phyloP scores from a whole-genome alignment of 345 rosid species.

The Eucalyptus polyanthemos region DNA sequence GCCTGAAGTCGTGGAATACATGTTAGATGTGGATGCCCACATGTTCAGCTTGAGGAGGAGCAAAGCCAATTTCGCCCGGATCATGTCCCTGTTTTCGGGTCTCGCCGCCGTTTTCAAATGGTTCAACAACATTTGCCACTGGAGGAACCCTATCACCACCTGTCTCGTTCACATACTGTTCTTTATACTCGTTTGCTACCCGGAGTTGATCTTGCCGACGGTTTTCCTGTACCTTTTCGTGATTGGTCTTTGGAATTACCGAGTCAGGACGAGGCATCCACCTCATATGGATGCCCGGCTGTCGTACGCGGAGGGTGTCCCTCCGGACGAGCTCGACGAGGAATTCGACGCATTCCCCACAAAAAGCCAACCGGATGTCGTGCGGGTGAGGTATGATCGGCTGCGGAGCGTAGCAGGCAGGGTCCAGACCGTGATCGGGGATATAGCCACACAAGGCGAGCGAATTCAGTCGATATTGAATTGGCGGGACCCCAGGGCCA shows the following conservation, averaged over 20 bases:
- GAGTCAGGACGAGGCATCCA: constrained; percentile 33
- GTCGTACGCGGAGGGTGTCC: constrained; percentile 16
- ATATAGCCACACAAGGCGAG: constrained; percentile 39
- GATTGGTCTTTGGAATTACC: constrained; percentile 42
- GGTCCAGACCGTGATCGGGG: constrained; percentile 42
- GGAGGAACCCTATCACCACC: constrained; percentile 42
- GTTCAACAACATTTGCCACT: constrained; percentile 26
- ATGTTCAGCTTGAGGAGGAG: constrained; percentile 54
- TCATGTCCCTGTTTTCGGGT: constrained; percentile 21
- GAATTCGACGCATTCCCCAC: constrained; percentile 38
- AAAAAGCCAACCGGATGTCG: constrained; percentile 6
- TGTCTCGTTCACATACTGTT: constrained; percentile 31
- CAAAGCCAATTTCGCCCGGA: constrained; percentile 39
- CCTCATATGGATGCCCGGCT: constrained; percentile 48
- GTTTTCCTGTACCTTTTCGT: constrained; percentile 31
- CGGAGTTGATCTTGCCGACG: constrained; percentile 38
- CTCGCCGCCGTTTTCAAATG: constrained; percentile 16
- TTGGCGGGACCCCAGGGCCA: constrained; percentile 43
- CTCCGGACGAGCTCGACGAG: constrained; percentile 36
- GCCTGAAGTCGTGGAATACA: constrained; percentile 34
- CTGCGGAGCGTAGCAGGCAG: constrained; percentile 32
- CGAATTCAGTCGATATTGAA: constrained; percentile 24
- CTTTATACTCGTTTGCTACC: constrained; percentile 32
- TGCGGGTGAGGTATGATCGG: constrained; percentile 36
- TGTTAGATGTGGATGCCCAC: constrained; percentile 45